Base-by-base conservation (phyloP, 1,139 yeast species). In the Suzukiozyma palmioleophila region DNA sequence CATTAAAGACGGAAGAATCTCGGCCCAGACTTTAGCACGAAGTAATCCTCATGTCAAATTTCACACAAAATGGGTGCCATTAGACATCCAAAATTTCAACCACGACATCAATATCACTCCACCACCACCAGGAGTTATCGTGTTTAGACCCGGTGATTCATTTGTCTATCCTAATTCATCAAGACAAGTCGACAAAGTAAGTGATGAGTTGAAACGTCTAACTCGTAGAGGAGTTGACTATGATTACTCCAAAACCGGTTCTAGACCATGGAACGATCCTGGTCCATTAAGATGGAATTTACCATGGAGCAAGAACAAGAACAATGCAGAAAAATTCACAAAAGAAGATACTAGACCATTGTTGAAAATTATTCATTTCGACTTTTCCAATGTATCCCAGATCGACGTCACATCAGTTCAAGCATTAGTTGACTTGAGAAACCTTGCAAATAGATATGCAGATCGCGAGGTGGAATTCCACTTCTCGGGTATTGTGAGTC, bases 241-340 rank as follows among this genome's bases (percentile, higher is more conserved):
- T 39, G 59, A 60, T 32, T 63, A 57, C 37, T 56, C 66, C 14
- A 66, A 69, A 38, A 73, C 78, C 32, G 85, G 88, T 22, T 85
- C 84, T 38, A 76, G 92, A 48, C 90, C 95, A 15, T 90, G 97
- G 96, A 89, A 89, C 57, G 94, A 88, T 53, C 90, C 89, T 21
- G 95, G 95, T 47, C 85, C 84, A 36, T 66, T 74, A 50, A 56
- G 46, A 44, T 67, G 66, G 69, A 68, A 53, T 32, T 48, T 60
- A 31, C 69, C 71, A 27, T 64, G 63, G 48, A 39, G 52, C 35
- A 57, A 59, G 43, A 53, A 56, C 36, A 51, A 46, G 12, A 40
- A 40, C 6, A 37, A 40, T n/a, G 36, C 33, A 9, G 45, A 41
- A 10, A 25, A 33, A 10, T 39, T 42, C 7, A 51, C 41, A 26